Conservation (phyloP, 1,139 yeast species). For the Debaryomyces subglobosus region DNA sequence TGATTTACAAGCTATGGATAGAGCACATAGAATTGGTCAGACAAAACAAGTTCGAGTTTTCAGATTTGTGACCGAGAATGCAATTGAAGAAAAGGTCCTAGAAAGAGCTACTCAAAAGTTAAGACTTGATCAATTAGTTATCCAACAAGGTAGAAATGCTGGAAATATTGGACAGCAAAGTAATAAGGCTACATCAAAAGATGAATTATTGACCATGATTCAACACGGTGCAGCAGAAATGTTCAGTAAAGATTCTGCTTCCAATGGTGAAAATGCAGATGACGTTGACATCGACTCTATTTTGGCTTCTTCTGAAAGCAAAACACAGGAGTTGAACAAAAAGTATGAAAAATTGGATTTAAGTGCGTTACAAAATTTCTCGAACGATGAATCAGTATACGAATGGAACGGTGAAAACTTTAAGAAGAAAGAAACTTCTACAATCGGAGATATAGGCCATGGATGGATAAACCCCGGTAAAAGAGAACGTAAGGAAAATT, state of each 20-base stretch:
- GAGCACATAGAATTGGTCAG: conserved; percentile 88
- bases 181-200: conserved; percentile 56
- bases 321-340: conserved; percentile 62
- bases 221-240: conserved; percentile 77
- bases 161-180: conserved; percentile 43
- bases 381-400: conserved; percentile 67
- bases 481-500: conserved; percentile 78
- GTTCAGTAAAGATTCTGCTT: conserved; percentile 34
- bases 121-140: conserved; percentile 77
- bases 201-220: conserved; percentile 76
- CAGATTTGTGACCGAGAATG: conserved; percentile 76
- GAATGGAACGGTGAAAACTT: conserved; percentile 88
- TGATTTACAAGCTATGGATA: conserved; percentile 85
- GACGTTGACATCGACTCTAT: conserved; percentile 69
- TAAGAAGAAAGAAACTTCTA: conserved; percentile 60
- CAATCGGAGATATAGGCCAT: conserved; percentile 45
- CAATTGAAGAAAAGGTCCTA: conserved; percentile 78
- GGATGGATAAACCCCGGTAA: conserved; percentile 77
- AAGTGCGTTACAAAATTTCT: conserved; percentile 75
- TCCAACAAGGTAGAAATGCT: conserved; percentile 68
- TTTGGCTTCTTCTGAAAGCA: conserved; percentile 61
- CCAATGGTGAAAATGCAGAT: conserved; percentile 20
- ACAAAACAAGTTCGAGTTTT: conserved; percentile 79
- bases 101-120: conserved; percentile 81
- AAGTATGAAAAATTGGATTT: conserved; percentile 69